phyloP scores from a whole-genome alignment of 441 rosid species.

The Gossypium trilobum region DNA sequence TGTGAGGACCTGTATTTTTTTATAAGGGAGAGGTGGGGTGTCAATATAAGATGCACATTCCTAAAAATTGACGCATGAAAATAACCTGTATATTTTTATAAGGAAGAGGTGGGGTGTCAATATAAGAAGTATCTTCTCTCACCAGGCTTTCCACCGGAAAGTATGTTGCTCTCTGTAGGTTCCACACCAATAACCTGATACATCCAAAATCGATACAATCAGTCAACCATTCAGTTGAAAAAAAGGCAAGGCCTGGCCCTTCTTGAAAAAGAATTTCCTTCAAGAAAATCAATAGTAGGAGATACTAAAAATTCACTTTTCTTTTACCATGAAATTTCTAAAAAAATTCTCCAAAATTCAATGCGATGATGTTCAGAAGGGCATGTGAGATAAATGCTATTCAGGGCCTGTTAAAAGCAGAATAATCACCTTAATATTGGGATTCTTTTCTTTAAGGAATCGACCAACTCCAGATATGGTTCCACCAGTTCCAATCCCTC shows the following conservation, averaged over 20 bases:
- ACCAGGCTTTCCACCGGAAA: constrained; percentile 98
- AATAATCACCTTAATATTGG: constrained; percentile 57
- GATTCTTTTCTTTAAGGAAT: constrained; percentile 77
- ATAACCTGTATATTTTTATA: not conserved
- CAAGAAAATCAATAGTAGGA: constrained; percentile 3
- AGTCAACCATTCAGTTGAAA: not conserved
- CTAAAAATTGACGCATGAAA: constrained; percentile 6
- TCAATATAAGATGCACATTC: constrained; percentile 8
- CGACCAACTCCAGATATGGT: constrained; percentile 78
- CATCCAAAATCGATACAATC: constrained; percentile 19
- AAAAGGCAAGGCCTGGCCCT: constrained; percentile 7
- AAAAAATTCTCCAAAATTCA: not conserved
- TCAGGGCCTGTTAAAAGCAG: not conserved
- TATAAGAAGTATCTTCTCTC: constrained; percentile 18
- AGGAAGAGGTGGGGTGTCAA: not conserved
- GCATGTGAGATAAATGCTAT: not conserved
- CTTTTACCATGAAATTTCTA: constrained; percentile 1
- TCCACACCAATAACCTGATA: constrained; percentile 84
- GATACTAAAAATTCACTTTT: constrained; percentile 8
- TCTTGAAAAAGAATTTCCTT: constrained; percentile 6
- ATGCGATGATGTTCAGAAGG: constrained; percentile 7
- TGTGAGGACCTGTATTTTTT: constrained; percentile 77
- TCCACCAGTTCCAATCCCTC: constrained; percentile 95
- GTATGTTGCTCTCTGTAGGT: constrained; percentile 81
- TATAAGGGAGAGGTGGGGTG: constrained; percentile 1